Conservation (phyloP, 164 flowering plant genomes). For the Paratinospora sagittata region DNA sequence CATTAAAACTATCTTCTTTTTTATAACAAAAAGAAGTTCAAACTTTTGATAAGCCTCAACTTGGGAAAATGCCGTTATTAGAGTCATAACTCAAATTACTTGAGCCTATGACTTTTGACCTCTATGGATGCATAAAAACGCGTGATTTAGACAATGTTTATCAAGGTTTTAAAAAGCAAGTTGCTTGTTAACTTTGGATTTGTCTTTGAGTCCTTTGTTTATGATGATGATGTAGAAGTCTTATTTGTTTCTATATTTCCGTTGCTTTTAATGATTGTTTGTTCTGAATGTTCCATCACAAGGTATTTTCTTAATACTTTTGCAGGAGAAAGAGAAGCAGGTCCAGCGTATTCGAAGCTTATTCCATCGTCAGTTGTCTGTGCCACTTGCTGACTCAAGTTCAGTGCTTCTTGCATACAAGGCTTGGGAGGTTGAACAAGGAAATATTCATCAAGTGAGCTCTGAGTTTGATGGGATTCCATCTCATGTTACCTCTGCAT, state of each 20-base stretch:
- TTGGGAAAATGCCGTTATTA: no score
- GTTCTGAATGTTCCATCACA: not conserved
- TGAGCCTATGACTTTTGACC: no score
- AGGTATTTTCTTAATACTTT: not conserved
- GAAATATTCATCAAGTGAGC: slow-evolving; percentile 29
- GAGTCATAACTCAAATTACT: no score
- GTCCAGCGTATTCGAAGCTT: slow-evolving; percentile 59
- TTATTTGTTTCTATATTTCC: not conserved
- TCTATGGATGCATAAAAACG: not conserved
- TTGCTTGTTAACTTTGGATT: not conserved
- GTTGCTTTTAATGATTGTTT: not conserved
- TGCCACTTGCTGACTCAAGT: slow-evolving; percentile 46
- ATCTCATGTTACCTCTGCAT: slow-evolving; percentile 56
- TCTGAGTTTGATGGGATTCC: slow-evolving; percentile 52
- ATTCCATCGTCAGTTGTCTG: slow-evolving; percentile 81
- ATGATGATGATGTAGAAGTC: not conserved
- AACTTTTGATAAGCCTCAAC: no score
- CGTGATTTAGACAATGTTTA: not conserved
- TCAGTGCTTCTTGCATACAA: slow-evolving; percentile 62
- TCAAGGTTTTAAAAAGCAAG: not conserved
- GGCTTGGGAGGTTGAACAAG: slow-evolving; percentile 77
- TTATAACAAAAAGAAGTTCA: no score
- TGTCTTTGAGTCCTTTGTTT: not conserved
- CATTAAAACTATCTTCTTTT: no score
- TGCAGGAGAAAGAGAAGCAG: slow-evolving; percentile 73